Base-by-base conservation (phyloP, 139 green algal genomes). In the Chlamydomonas asymmetrica region DNA sequence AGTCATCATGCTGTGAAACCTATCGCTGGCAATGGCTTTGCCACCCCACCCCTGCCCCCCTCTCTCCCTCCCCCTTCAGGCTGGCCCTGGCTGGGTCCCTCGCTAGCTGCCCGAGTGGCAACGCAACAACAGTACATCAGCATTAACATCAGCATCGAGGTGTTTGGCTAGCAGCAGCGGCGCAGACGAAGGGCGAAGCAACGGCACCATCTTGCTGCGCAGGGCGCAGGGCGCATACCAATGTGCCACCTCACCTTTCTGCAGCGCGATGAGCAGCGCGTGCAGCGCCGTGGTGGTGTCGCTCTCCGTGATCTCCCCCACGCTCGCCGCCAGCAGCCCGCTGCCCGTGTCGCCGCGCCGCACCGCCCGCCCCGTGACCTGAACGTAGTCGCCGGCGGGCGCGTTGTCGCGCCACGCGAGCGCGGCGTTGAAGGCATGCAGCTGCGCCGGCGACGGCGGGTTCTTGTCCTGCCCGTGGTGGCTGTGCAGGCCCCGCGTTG, bases 271-370 rank as follows among this genome's bases (percentile, higher is more conserved):
- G 43, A 81, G 75, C 45, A 71, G 16, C 41, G 63, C 45, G 43
- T 71, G 25, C 23, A 81, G 60, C 37, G 75, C 75, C 34, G 45
- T 66, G n/a, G 41, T 70, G 40, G 74, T 75, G 74, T 80, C 74
- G 40, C 52, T 56, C 45, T 80, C 74, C 4, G 74, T 80, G n/a
- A 80, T 23, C 10, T 75, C 74, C 6, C 75, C 74, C 4, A 66
- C 75, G n/a, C 74, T 23, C 10, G 70, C 74, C 6, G 31, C 48
- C 3, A 56, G 22, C 74, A 80, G 74, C 32, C 38, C 56, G 25
- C 32, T 63, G 41, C 39, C 32, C 22, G 41, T 60, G 4, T 37
- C 35, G 29, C 59, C 39, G 59, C 31, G 20, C 29, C 49, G 57
- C 41, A 62, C 34, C 10, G 66, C 75, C 45, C 75, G 60, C 35